Conservation (phyloP, 345 rosid species). For the Hibiscus tridactylites region DNA sequence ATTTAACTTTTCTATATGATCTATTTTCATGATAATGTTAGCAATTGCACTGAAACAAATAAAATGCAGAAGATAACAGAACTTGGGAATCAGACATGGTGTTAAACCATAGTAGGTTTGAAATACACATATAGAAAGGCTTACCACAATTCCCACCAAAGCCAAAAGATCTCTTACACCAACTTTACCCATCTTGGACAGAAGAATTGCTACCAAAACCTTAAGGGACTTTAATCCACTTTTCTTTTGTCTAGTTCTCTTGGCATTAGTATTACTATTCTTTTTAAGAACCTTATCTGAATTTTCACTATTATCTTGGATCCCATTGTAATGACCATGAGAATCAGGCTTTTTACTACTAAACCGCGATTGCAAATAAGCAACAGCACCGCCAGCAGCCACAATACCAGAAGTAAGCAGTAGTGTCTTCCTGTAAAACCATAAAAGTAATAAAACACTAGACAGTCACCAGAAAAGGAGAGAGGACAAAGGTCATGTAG, state of each 20-base stretch:
- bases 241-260: constrained; percentile 42
- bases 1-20: no score
- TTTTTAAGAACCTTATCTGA: constrained; percentile 25
- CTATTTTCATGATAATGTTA: no score
- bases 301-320: constrained; percentile 32
- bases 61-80: neutral
- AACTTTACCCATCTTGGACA: constrained; percentile 72
- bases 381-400: constrained; percentile 85
- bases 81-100: neutral
- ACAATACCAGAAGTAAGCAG: constrained; percentile 73
- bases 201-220: constrained; percentile 64
- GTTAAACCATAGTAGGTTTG: neutral
- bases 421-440: constrained; percentile 56
- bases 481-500: no score
- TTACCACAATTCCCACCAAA: constrained; percentile 69
- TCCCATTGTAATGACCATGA: constrained; percentile 41
- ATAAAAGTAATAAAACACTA: neutral
- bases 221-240: constrained; percentile 72
- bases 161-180: constrained; percentile 86
- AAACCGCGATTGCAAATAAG: constrained; percentile 53
- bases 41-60: no score
- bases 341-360: constrained; percentile 30
- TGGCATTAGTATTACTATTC: constrained; percentile 24
- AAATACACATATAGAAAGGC: constrained; percentile 18
- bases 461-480: neutral